phyloP scores from a whole-genome alignment of 306 rosid genomes.

The Cicer chorassanicum region DNA sequence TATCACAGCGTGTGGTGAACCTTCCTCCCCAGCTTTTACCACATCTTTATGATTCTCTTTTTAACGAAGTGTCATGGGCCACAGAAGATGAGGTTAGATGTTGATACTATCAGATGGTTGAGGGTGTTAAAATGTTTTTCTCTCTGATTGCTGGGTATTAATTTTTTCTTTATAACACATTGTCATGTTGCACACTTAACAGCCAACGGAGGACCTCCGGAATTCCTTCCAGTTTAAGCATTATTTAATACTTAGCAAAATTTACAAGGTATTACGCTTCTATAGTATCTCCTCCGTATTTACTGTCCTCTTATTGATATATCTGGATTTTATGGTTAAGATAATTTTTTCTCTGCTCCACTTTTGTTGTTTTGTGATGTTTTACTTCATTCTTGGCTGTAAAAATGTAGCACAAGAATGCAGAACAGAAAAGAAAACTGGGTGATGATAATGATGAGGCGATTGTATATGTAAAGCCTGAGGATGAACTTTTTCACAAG shows the following conservation, averaged over 20 bases:
- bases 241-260: constrained; percentile 65
- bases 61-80: constrained; percentile 89
- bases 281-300: constrained; percentile 30
- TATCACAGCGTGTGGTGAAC: constrained; percentile 78
- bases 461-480: constrained; percentile 69
- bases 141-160: constrained; percentile 14
- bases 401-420: constrained; percentile 59
- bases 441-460: constrained; percentile 50
- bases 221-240: constrained; percentile 65
- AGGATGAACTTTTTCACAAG: constrained; percentile 87
- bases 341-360: constrained; percentile 19
- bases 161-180: constrained; percentile 29
- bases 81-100: constrained; percentile 93
- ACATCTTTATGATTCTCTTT: constrained; percentile 81
- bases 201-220: constrained; percentile 81
- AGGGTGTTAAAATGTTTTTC: constrained; percentile 37
- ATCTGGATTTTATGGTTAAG: constrained; percentile 14
- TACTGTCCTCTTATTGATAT: constrained; percentile 15
- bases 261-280: constrained; percentile 69
- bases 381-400: constrained; percentile 36
- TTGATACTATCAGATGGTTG: constrained; percentile 35
- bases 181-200: constrained; percentile 47
- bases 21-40: constrained; percentile 89
- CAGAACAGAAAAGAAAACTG: constrained; percentile 50
- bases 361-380: constrained; percentile 7